phyloP scores from a whole-genome alignment of 2,329 filamentous ascomycete genomes.

The Cordyceps tenuipes region DNA sequence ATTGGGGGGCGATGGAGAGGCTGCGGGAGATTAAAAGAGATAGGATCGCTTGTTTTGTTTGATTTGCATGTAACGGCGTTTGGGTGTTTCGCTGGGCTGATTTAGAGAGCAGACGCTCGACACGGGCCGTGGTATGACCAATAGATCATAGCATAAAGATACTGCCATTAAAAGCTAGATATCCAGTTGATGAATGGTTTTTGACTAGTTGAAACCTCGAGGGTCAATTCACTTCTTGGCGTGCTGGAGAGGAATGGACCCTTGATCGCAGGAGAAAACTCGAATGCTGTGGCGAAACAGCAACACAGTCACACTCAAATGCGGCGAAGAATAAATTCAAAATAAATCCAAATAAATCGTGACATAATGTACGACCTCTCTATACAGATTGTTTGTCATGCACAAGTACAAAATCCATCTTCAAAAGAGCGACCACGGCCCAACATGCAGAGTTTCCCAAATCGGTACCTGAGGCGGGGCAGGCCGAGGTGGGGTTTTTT shows the following conservation, averaged over 20 bases:
- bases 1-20: neutral
- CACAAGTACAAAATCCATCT: too few relatives aligned
- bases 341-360: neutral
- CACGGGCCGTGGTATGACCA: neutral
- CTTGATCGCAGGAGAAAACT: neutral
- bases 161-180: neutral
- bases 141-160: slow-evolving; percentile 8
- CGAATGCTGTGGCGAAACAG: neutral
- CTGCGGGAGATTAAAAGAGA: neutral
- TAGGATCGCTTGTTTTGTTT: slow-evolving; percentile 3
- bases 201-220: neutral
- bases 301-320: too few relatives aligned
- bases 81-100: slow-evolving; percentile 17
- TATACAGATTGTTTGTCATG: too few relatives aligned
- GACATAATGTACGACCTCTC: too few relatives aligned
- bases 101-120: neutral
- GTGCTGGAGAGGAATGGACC: neutral
- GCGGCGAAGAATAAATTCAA: neutral
- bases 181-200: neutral
- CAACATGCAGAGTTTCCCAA: too few relatives aligned
- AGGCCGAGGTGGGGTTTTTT: slow-evolving; percentile 6
- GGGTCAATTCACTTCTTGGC: neutral
- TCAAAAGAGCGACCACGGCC: too few relatives aligned
- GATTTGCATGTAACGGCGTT: slow-evolving; percentile 22
- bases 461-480: slow-evolving; percentile 9